These are phyloP conservation scores for Backusella australiensis DNA, from an alignment of 192 early-diverging fungal genomes.

Conservation along the genomic window DNA sequence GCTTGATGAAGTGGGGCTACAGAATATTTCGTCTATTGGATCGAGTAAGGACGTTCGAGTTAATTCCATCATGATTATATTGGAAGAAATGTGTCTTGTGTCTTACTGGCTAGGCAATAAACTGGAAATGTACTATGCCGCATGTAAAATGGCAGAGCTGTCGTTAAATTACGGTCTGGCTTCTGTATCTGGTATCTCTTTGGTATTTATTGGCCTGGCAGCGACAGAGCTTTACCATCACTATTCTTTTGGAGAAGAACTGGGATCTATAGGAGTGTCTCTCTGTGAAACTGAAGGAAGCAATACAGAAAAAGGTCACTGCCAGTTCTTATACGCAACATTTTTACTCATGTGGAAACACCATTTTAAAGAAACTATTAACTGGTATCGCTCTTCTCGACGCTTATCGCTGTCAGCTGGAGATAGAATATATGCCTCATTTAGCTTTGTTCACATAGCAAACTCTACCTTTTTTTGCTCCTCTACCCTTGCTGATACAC, in stretches of 20 bases:
- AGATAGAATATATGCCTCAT: constrained; percentile 32
- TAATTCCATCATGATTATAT: constrained; percentile 22
- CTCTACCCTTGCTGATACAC: constrained; percentile 10
- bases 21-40: not conserved
- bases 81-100: constrained; percentile 27
- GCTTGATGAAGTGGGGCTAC: constrained; percentile 17
- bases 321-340: constrained; percentile 14
- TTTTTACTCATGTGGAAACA: constrained; percentile 29
- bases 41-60: not conserved
- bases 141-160: constrained; percentile 15
- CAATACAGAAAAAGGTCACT: constrained; percentile 24
- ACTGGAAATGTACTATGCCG: constrained; percentile 22
- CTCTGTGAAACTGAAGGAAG: constrained; percentile 17
- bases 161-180: constrained; percentile 21
- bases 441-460: constrained; percentile 18
- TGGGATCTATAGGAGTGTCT: constrained; percentile 24
- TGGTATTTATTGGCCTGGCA: constrained; percentile 21
- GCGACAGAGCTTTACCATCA: constrained; percentile 19
- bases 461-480: constrained; percentile 5
- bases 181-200: constrained; percentile 17
- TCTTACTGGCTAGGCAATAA: constrained; percentile 34
- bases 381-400: not conserved
- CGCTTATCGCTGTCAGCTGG: constrained; percentile 16
- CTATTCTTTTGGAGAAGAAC: constrained; percentile 21
- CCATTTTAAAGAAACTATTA: constrained; percentile 16